Conservation (phyloP, 305 asterid species). For the Fraxinus xanthoxyloides region DNA sequence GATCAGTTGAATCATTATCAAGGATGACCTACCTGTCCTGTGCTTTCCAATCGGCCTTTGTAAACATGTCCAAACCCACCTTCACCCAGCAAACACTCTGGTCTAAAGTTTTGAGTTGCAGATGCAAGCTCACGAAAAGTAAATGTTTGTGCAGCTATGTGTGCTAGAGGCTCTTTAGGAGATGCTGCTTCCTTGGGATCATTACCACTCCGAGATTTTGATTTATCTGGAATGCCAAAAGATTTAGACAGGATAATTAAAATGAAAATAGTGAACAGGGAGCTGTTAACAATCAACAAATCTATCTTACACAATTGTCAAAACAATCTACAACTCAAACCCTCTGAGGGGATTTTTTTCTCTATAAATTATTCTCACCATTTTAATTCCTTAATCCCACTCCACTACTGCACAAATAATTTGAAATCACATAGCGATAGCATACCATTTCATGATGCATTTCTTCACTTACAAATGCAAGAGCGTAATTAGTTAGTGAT, state of each 20-base stretch:
- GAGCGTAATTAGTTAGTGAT: neutral
- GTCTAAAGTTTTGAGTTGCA: slow-evolving; percentile 85
- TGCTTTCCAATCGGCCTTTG: slow-evolving; percentile 72
- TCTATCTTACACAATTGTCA: neutral
- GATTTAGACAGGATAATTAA: neutral
- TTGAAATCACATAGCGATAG: neutral
- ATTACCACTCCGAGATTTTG: slow-evolving; percentile 55
- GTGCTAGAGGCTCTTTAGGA: slow-evolving; percentile 62
- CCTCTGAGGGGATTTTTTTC: neutral
- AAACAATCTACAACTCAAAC: neutral
- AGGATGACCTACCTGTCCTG: slow-evolving; percentile 61
- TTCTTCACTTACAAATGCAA: neutral
- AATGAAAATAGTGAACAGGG: neutral
- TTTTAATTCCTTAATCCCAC: slow-evolving; percentile 4
- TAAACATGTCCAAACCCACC: slow-evolving; percentile 94
- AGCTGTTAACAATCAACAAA: neutral
- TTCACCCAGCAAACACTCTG: slow-evolving; percentile 82
- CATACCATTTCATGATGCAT: neutral
- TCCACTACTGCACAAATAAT: neutral
- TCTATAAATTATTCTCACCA: neutral
- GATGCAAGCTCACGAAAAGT: slow-evolving; percentile 95
- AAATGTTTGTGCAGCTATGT: slow-evolving; percentile 93
- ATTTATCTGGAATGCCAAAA: slow-evolving; percentile 45
- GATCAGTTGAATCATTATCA: slow-evolving; percentile 2
- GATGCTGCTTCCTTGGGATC: slow-evolving; percentile 58